phyloP scores from a whole-genome alignment of 352 stramenopile species.

The Blastocystis sp. region DNA sequence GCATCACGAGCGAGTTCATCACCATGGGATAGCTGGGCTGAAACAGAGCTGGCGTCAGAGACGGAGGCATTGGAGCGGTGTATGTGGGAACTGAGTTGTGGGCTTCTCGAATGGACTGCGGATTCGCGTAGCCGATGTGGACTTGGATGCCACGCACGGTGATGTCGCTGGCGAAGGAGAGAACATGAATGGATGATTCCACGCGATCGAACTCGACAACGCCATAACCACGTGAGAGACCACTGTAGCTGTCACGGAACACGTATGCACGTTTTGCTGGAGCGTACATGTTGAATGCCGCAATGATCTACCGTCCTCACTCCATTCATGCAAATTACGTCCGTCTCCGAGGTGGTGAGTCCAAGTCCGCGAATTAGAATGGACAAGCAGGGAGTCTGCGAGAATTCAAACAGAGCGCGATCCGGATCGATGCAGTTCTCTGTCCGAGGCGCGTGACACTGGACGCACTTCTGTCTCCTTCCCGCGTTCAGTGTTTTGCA shows the following conservation, averaged over 20 bases:
- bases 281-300: constrained; percentile 33
- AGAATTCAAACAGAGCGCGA: constrained; percentile 53
- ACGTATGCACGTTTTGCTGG: constrained; percentile 27
- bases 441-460: constrained; percentile 7
- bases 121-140: constrained; percentile 42
- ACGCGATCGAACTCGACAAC: constrained; percentile 61
- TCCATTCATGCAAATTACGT: background rate
- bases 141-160: constrained; percentile 48
- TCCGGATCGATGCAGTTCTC: constrained; percentile 41
- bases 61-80: background rate
- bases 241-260: constrained; percentile 51
- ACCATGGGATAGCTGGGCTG: background rate
- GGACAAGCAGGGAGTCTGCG: background rate
- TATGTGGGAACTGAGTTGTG: background rate
- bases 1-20: background rate
- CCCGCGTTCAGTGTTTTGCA: constrained; percentile 24
- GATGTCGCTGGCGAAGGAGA: background rate
- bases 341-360: constrained; percentile 12
- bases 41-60: background rate
- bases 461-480: constrained; percentile 1
- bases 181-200: background rate
- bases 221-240: constrained; percentile 46
- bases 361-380: constrained; percentile 24
- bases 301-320: background rate
- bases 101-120: constrained; percentile 23